Evolutionary conservation across 2,329 filamentous ascomycete genomes (phyloP), one percentile per base, ranked within the genome.

Genomic region (Dactylella cylindrospora): DNA sequence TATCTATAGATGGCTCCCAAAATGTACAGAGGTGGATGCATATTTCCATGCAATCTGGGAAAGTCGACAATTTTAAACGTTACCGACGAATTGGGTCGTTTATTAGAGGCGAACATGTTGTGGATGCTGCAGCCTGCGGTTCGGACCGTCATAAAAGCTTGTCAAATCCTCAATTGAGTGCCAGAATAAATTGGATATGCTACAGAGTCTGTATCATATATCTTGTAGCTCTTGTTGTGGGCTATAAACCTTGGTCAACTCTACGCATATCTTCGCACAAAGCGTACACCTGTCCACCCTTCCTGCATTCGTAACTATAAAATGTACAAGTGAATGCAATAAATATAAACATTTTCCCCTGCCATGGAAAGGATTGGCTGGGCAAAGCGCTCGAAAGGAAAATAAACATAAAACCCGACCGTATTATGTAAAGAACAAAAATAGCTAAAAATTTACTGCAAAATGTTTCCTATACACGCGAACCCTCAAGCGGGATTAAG

Each of bases 301-400:
- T n/a, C n/a, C n/a, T n/a, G n/a, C n/a, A n/a, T 35, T 10, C 19
- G 12, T 15, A n/a, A 44, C 35, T 10, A 22, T 31, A 43, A 45
- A 53, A 62, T 53, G 57, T 62, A 62, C 57, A 62, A 44, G 31
- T 47, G 43, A 49, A 62, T 62, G 49, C 36, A 44, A 44, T 28
- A 53, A 44, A 43, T 62, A 53, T 53, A 54, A 36, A 62, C 43
- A 62, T 54, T 38, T 49, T 28, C 57, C 57, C 19, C 35, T 47
- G 17, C 33, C 31, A 15, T 29, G 23, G 10, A 33, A 53, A 47
- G 26, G 15, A 13, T 9, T 22, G 36, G 35, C 29, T 31, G 36
- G 49, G 31, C 43, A 39, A 50, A 53, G 43, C 57, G 57, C 57
- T 62, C 17, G 40, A 61, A 38, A n/a, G n/a, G n/a, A n/a, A n/a